Evolutionary conservation across 2,329 filamentous ascomycete species (phyloP).

Genomic region (Nothomitra cinnamomea): DNA sequence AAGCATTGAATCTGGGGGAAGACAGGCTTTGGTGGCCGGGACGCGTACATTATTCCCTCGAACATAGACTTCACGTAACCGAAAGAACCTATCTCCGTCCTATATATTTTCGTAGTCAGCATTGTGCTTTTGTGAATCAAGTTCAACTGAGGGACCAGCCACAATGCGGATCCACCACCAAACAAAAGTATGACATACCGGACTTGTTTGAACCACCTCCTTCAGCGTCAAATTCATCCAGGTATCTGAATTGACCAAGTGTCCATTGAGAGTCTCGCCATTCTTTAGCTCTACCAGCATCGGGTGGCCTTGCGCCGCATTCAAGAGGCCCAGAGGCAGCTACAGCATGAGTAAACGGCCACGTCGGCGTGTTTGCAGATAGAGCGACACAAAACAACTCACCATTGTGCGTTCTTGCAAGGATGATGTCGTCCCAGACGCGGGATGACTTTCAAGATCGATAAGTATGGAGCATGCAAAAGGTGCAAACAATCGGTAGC

Average conservation of each 20-base stretch:
- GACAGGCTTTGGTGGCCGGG: not conserved
- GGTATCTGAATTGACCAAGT: slow-evolving; percentile 91
- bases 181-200: slow-evolving; percentile 33
- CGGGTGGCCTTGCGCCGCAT: slow-evolving; percentile 89
- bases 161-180: not conserved
- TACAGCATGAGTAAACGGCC: slow-evolving; percentile 16
- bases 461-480: too few species aligned
- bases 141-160: not conserved
- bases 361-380: slow-evolving; percentile 3
- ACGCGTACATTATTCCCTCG: slow-evolving; percentile 82
- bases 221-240: slow-evolving; percentile 99
- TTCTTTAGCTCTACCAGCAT: slow-evolving; percentile 98
- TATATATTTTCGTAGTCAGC: slow-evolving; percentile 19
- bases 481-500: too few species aligned
- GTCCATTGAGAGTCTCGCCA: slow-evolving; percentile 91
- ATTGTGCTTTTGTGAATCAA: not conserved
- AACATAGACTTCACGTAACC: slow-evolving; percentile 86
- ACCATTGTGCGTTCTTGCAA: not conserved
- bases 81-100: slow-evolving; percentile 88
- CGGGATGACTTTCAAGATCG: not conserved
- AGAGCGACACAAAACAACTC: not conserved
- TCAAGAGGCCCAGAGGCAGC: slow-evolving; percentile 65
- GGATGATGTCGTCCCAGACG: not conserved
- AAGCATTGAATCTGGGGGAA: slow-evolving; percentile 3
- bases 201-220: slow-evolving; percentile 91